phyloP scores from a whole-genome alignment of 176 grass and related monocot genomes.

The Melocanna baccifera region DNA sequence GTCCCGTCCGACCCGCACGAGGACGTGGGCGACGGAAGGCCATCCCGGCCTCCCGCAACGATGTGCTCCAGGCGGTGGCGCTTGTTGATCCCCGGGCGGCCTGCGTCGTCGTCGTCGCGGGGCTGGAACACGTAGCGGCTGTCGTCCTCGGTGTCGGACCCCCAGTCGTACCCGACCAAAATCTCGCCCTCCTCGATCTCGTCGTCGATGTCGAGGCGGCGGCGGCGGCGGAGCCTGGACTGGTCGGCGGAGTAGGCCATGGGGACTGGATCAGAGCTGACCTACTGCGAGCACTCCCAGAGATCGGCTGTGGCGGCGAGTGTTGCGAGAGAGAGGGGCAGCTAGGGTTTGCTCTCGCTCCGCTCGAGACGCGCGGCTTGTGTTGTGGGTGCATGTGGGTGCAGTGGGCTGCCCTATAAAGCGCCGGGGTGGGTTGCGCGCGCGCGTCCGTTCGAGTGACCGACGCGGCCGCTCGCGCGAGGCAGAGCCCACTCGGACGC shows the following conservation, averaged over 20 bases:
- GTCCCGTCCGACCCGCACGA: not conserved
- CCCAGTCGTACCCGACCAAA: not conserved
- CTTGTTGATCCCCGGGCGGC: not conserved
- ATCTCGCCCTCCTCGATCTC: constrained; percentile 35
- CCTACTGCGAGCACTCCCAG: not conserved
- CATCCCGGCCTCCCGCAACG: not conserved
- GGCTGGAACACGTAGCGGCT: not conserved
- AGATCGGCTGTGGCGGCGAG: not conserved
- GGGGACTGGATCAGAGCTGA: not conserved
- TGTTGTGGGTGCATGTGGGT: not conserved
- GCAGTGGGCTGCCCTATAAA: not conserved
- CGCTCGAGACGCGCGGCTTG: not conserved
- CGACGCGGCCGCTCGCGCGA: not conserved
- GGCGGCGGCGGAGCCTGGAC: not conserved
- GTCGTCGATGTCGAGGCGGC: not conserved
- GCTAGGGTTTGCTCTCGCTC: not conserved
- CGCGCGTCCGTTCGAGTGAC: not conserved
- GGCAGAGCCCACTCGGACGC: not conserved
- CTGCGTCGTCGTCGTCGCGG: not conserved
- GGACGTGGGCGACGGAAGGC: not conserved
- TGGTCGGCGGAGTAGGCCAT: not conserved
- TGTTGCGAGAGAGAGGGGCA: not conserved
- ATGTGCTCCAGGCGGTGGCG: not conserved
- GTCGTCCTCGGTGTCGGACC: not conserved
- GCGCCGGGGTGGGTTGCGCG: not conserved